Percentiles rank a stretch among this genome's conserved stretches.
These are phyloP conservation scores for Solanum hybrid DNA, from an alignment of 305 asterid genomes.

Conservation along the genomic window DNA sequence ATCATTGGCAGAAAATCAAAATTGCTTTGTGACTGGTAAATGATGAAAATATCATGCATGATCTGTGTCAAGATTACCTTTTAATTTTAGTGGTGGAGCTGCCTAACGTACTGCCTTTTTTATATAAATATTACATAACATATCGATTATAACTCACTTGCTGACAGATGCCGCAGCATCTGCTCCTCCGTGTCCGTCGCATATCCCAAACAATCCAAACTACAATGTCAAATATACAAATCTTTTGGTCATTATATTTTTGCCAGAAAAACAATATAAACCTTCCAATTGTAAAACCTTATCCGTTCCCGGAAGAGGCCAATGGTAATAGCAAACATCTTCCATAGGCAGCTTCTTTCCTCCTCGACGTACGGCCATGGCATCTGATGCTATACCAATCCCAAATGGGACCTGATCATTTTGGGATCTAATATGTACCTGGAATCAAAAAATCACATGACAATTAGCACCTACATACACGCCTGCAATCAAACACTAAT, in stretches of 20 bases:
- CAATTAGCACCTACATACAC: not conserved
- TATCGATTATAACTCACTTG: conserved; percentile 50
- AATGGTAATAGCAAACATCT: conserved; percentile 84
- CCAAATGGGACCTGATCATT: conserved; percentile 69
- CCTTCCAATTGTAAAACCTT: conserved; percentile 48
- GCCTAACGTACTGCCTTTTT: not conserved
- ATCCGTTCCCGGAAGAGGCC: conserved; percentile 89
- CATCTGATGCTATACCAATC: conserved; percentile 85
- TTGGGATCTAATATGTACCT: conserved; percentile 68
- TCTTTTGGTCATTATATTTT: conserved; percentile 9
- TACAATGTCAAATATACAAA: conserved; percentile 29
- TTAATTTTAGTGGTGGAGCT: not conserved
- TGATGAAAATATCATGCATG: not conserved
- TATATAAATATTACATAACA: not conserved
- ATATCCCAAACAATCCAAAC: conserved; percentile 91
- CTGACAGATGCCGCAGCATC: conserved; percentile 87
- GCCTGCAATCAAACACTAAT: conserved; percentile 2
- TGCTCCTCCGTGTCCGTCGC: conserved; percentile 98
- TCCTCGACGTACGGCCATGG: conserved; percentile 93
- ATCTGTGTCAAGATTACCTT: not conserved
- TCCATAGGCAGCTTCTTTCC: conserved; percentile 93
- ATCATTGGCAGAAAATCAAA: not conserved
- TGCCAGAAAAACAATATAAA: conserved; percentile 1
- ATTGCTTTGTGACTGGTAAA: not conserved
- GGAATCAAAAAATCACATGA: conserved; percentile 10